Base-by-base conservation (phyloP, 148 eudicot species). In the Diospyros kaki region DNA sequence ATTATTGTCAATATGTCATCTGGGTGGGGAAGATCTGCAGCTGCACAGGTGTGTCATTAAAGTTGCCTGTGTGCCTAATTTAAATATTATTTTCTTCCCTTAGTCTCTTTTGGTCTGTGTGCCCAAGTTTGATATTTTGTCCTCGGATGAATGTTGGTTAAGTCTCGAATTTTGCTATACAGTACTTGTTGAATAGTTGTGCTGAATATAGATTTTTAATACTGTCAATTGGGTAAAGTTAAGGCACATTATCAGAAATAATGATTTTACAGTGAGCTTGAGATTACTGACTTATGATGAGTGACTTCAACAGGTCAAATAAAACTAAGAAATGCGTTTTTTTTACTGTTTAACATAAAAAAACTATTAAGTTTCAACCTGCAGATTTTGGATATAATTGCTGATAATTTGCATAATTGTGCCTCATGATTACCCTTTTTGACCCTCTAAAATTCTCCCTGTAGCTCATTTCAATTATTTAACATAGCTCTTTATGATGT, bases 1-100 rank as follows among this genome's bases (percentile, higher is more conserved):
- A 86, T 94, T 58, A 86, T 94, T 59, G 90, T 94, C 77, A 94
- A 94, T 79, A 80, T 88, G 84, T 94, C 98, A 59, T 94, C 98
- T 86, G 98, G 98, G 17, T 94, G 98, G 98, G 98, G 98, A 77
- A 84, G 98, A 68, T 94, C 97, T 58, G 90, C 94, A 75, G 98
- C 97, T 73, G 96, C 97, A 53, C 93, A 92, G 97, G 98, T 94
- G 73, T 77, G 77, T 40, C 68, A 14, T 53, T 60, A 48, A 17
- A 72, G 28, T 56, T 74, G 64, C 9, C 6, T 5, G 13, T 48
- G 68, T 50, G 14, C 38, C 50, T 60, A 63, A n/a, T 73, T 14
- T 38, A 1, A 44, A 42, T 14, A 50, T 63, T 1, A 28, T 28
- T 15, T n/a, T 62, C 15, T 71, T 38, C 54, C 51, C 40, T 73